Base-by-base conservation (phyloP, 2,329 filamentous ascomycete genomes). In the Stachybotrys chartarum region DNA sequence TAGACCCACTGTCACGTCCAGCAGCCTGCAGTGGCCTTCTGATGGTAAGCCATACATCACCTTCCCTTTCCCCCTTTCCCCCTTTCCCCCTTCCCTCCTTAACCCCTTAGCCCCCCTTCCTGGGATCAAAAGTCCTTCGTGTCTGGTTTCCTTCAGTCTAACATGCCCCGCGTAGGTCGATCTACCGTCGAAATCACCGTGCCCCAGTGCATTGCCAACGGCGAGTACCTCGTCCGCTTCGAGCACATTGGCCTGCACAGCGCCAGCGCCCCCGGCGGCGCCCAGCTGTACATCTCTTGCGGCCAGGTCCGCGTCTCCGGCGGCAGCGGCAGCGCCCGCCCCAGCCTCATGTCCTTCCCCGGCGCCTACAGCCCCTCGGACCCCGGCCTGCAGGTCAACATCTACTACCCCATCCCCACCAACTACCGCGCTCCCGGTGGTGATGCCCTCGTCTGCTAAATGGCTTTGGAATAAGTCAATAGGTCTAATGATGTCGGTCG, bases 201-300 rank as follows among this genome's bases (percentile, higher is more conserved):
- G 51, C 76, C 76, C 12, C 60, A 61, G 44, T 77, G 72, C 55
- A 71, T 78, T n/a, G 68, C 71, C 0, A 63, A 75, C n/a, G 76
- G 77, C 54, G 74, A 78, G 57, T 79, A 80, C 60, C 71, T 79
- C 30, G 63, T 79, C 5, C 72, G 77, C 14, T 72, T 75, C 17
- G 77, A 80, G 64, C 76, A 79, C 57, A 74, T 79, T 54, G 76
- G 70, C 5, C 69, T 80, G 10, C 77, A 80, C 63, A 66, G 63
- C 51, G 75, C 77, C 3, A 63, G 69, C 44, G 61, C 61, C 8
- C 63, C 64, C 6, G 71, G 72, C 5, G 76, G 76, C 3, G 76
- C 76, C 5, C 75, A 79, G 65, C 71, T 75, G 47, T 78, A 78
- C 58, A 67, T 78, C 51, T 70, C 69, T 17, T 75, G 72, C 54